phyloP scores from a whole-genome alignment of 768 basidiomycete genomes.

The Sarcodon aspratus region DNA sequence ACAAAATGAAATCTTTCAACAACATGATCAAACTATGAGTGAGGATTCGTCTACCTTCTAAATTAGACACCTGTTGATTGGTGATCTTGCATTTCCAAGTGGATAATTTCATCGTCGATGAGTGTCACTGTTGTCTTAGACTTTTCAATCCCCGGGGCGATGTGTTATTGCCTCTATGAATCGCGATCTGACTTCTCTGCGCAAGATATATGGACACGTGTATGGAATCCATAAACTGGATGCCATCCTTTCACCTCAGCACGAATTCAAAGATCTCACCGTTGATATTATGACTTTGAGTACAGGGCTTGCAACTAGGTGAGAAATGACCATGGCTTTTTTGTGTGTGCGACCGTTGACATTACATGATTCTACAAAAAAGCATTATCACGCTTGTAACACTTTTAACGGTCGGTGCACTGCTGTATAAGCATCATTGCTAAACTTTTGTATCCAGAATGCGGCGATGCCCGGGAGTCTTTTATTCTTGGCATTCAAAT shows the following conservation, averaged over 20 bases:
- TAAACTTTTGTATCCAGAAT: slow-evolving; percentile 3
- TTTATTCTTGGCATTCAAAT: slow-evolving; percentile 10
- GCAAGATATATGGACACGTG: neutral
- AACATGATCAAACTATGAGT: neutral
- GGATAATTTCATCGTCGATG: neutral
- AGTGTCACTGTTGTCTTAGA: neutral
- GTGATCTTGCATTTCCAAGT: neutral
- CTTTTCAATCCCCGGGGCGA: neutral
- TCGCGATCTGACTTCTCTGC: neutral
- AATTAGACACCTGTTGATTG: neutral
- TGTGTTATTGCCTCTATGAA: neutral
- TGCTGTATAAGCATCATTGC: neutral
- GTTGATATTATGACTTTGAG: neutral
- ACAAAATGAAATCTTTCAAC: neutral
- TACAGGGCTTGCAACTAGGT: neutral
- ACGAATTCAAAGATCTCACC: neutral
- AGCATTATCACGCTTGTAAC: neutral
- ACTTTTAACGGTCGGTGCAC: neutral
- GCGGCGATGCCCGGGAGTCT: slow-evolving; percentile 8
- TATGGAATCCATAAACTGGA: too few relatives aligned
- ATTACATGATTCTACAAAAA: too few relatives aligned
- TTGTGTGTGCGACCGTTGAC: neutral
- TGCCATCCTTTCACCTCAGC: neutral
- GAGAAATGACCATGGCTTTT: neutral
- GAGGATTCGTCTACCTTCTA: neutral